These are phyloP conservation scores for Ophiocordyceps unilateralis DNA, from an alignment of 2,329 filamentous ascomycete species.

Conservation along the genomic window DNA sequence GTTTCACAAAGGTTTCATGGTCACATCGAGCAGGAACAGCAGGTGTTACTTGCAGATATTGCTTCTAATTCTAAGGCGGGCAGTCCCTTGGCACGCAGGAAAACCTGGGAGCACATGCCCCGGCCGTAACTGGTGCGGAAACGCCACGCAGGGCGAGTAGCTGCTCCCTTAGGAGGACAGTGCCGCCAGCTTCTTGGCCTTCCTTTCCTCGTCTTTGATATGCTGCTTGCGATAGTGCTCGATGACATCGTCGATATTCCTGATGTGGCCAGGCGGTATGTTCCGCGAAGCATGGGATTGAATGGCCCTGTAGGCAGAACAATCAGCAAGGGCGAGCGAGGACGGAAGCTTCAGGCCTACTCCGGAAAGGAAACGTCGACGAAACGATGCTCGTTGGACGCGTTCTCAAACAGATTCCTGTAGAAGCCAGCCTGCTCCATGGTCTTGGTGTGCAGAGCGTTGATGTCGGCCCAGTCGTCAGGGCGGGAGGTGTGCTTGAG, in stretches of 20 bases:
- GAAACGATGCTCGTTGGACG: constrained; percentile 22
- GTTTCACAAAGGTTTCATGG: no score
- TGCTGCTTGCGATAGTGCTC: constrained; percentile 40
- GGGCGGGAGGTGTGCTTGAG: constrained; percentile 27
- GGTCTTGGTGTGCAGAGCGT: constrained; percentile 31
- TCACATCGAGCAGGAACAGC: no score
- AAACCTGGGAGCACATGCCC: background rate
- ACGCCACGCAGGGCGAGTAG: no score
- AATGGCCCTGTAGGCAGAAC: constrained; percentile 22
- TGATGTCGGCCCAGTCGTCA: constrained; percentile 33
- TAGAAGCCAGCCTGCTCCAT: constrained; percentile 40
- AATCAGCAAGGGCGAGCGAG: background rate
- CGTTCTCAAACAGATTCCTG: constrained; percentile 34
- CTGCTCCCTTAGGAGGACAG: constrained; percentile 15
- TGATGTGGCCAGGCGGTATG: constrained; percentile 35
- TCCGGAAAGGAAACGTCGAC: constrained; percentile 39
- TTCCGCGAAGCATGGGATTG: constrained; percentile 32
- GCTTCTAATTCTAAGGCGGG: no score
- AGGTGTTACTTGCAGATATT: no score
- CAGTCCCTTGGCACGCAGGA: no score
- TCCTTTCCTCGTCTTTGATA: constrained; percentile 35
- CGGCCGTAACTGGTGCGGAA: background rate
- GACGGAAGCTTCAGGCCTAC: constrained; percentile 22
- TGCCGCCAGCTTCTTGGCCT: constrained; percentile 27
- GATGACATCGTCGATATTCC: constrained; percentile 36